phyloP scores from a whole-genome alignment of 75 land plant species.

The Selaginella moellendorffii region DNA sequence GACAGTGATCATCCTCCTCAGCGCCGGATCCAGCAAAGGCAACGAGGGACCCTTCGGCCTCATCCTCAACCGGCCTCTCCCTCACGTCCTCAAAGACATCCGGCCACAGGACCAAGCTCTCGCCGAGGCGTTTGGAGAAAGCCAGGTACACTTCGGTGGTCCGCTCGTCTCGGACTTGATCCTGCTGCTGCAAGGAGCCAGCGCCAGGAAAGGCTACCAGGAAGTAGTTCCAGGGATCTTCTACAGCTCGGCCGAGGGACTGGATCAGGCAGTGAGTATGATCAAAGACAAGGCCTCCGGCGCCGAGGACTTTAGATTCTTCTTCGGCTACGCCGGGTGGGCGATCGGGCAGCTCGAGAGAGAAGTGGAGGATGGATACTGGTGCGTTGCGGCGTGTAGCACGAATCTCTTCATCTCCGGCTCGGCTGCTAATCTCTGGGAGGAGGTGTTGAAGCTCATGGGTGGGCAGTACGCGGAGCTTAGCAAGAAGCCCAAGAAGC shows the following conservation, averaged over 20 bases:
- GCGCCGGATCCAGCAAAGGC: constrained; percentile 39
- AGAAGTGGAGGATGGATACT: constrained; percentile 51
- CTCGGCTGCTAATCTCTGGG: constrained; percentile 43
- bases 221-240: constrained; percentile 68
- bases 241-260: constrained; percentile 49
- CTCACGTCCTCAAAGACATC: constrained; percentile 55
- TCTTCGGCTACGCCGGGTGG: constrained; percentile 78
- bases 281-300: constrained; percentile 38
- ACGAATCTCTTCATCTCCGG: constrained; percentile 34
- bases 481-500: constrained; percentile 41
- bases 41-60: constrained; percentile 58
- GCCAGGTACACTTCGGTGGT: constrained; percentile 57
- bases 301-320: constrained; percentile 52
- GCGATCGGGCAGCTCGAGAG: constrained; percentile 47
- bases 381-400: constrained; percentile 76
- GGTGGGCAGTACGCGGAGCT: constrained; percentile 60
- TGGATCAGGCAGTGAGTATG: constrained; percentile 62
- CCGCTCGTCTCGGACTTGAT: constrained; percentile 56
- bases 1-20: constrained; percentile 55
- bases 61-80: constrained; percentile 63
- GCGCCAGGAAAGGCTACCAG: constrained; percentile 31
- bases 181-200: constrained; percentile 26
- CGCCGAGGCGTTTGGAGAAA: constrained; percentile 39
- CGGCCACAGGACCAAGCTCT: constrained; percentile 29
- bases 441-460: constrained; percentile 53